Evolutionary conservation across 495 filamentous ascomycete genomes (phyloP).

Genomic region (Cenococcum geophilum): DNA sequence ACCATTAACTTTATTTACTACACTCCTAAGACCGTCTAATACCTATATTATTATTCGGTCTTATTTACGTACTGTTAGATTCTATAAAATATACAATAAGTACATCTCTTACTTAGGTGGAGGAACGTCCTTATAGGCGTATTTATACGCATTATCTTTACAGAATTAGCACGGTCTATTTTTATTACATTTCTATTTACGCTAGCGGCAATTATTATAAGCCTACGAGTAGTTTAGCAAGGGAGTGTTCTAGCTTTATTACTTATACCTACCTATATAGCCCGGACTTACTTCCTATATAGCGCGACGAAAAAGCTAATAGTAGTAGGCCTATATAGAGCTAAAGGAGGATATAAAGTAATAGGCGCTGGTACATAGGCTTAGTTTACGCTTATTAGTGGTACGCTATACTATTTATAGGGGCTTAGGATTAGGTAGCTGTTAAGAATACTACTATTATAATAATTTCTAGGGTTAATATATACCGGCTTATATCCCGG

Average conservation of each 20-base stretch:
- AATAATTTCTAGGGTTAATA: constrained; percentile 18
- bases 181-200: constrained; percentile 69
- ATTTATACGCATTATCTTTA: constrained; percentile 51
- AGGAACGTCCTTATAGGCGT: constrained; percentile 60
- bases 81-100: constrained; percentile 3
- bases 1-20: constrained; percentile 1
- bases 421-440: constrained; percentile 11
- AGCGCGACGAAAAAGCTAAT: neutral
- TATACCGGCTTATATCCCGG: constrained; percentile 15
- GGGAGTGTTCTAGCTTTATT: neutral
- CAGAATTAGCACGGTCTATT: constrained; percentile 42
- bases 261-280: constrained; percentile 30
- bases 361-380: constrained; percentile 5
- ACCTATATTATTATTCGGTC: constrained; percentile 40
- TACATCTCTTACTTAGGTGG: constrained; percentile 54
- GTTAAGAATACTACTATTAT: constrained; percentile 21
- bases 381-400: constrained; percentile 3
- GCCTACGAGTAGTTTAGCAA: constrained; percentile 42
- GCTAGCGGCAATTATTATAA: constrained; percentile 59
- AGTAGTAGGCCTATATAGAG: neutral
- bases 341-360: neutral
- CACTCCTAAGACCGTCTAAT: constrained; percentile 25
- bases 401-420: constrained; percentile 13
- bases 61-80: constrained; percentile 29
- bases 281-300: constrained; percentile 37